Conservation (phyloP, 2,329 filamentous ascomycete genomes). For the Lasiodiplodia citricola region DNA sequence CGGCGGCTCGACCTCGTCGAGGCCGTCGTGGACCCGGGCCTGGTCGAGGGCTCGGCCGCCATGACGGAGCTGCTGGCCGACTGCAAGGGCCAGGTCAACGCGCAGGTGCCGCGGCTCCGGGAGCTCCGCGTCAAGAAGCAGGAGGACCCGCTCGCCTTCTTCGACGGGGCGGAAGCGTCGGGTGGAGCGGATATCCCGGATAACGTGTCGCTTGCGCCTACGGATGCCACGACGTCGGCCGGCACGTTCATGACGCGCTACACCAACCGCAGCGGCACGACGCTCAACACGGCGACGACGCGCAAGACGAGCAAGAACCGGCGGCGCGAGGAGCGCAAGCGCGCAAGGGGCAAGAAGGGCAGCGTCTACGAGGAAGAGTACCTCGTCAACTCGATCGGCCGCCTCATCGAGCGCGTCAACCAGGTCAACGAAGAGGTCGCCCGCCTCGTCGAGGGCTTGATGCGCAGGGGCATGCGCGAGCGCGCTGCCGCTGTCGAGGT, state of each 20-base stretch:
- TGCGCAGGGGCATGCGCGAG: slow-evolving; percentile 85
- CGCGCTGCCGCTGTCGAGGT: slow-evolving; percentile 78
- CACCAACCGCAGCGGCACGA: slow-evolving; percentile 74
- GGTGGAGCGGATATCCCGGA: slow-evolving; percentile 73
- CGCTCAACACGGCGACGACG: slow-evolving; percentile 71
- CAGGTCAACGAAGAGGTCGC: slow-evolving; percentile 73
- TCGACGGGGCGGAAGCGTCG: slow-evolving; percentile 67
- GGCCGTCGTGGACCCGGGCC: slow-evolving; percentile 74
- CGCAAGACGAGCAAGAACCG: slow-evolving; percentile 87
- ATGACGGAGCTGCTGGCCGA: slow-evolving; percentile 93
- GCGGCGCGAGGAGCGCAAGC: slow-evolving; percentile 89
- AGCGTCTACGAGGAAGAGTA: slow-evolving; percentile 99
- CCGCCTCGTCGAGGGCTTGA: slow-evolving; percentile 75
- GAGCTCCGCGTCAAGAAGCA: slow-evolving; percentile 82
- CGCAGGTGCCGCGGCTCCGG: slow-evolving; percentile 83
- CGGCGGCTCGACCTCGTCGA: slow-evolving; percentile 65
- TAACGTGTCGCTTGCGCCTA: slow-evolving; percentile 89
- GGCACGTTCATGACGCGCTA: slow-evolving; percentile 90
- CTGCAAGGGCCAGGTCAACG: slow-evolving; percentile 81
- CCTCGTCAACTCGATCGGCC: slow-evolving; percentile 82
- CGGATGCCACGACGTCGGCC: slow-evolving; percentile 77
- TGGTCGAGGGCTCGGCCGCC: slow-evolving; percentile 79
- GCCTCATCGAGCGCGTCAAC: slow-evolving; percentile 84
- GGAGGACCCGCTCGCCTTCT: slow-evolving; percentile 86
- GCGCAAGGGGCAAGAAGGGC: slow-evolving; percentile 91